A percentile compares a stretch with the other conserved stretches of the same genome.
These are phyloP conservation scores for Amylocarpus encephaloides DNA, from an alignment of 2,329 filamentous ascomycete species.

Conservation along the genomic window DNA sequence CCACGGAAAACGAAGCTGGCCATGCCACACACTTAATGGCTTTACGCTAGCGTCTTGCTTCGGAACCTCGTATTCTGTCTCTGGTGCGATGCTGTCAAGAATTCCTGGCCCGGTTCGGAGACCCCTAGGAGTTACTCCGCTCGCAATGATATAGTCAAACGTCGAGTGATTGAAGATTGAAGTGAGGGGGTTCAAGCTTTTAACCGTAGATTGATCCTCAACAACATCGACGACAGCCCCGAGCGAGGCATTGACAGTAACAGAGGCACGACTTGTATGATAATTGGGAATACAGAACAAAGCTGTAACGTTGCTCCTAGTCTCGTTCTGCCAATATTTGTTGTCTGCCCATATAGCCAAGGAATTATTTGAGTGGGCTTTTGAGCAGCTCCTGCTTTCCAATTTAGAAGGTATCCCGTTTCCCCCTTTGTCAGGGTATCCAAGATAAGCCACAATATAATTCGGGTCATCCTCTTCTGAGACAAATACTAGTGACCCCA, in stretches of 20 bases:
- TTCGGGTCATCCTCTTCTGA: background rate
- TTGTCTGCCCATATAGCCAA: slow-evolving; percentile 27
- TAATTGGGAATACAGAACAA: slow-evolving; percentile 42
- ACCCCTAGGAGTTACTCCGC: slow-evolving; percentile 14
- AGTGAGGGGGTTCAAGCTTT: slow-evolving; percentile 20
- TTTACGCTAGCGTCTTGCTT: slow-evolving; percentile 19
- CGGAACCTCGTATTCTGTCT: slow-evolving; percentile 13
- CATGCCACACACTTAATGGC: slow-evolving; percentile 16
- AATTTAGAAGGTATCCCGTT: too few species aligned
- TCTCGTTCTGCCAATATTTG: background rate
- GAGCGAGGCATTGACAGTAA: slow-evolving; percentile 32
- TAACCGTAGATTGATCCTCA: background rate
- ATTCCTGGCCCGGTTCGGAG: too few species aligned
- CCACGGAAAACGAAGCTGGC: slow-evolving; percentile 31
- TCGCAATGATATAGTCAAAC: slow-evolving; percentile 34
- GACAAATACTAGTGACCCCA: background rate
- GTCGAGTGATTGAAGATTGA: slow-evolving; percentile 34
- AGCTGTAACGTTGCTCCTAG: slow-evolving; percentile 24
- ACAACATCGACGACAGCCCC: background rate
- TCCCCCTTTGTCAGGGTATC: too few species aligned
- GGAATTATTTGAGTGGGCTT: slow-evolving; percentile 36
- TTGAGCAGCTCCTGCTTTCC: too few species aligned
- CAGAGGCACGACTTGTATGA: slow-evolving; percentile 38
- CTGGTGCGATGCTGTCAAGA: slow-evolving; percentile 8
- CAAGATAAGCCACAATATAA: background rate